These are phyloP conservation scores for Globisporangium paddicum DNA, from an alignment of 352 stramenopile genomes.

Conservation along the genomic window DNA sequence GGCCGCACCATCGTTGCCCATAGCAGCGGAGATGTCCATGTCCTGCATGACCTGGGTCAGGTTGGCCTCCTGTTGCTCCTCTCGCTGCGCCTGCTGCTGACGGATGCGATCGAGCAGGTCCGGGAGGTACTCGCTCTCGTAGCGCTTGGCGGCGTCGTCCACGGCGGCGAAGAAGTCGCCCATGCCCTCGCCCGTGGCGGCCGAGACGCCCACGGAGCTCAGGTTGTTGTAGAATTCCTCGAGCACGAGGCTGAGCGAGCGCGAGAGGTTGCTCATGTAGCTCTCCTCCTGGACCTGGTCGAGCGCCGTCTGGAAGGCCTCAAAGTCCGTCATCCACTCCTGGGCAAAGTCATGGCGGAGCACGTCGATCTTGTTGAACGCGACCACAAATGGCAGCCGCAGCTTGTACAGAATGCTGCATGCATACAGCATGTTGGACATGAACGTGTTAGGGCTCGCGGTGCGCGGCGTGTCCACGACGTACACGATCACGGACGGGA, in stretches of 20 bases:
- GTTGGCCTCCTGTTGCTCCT: conserved; percentile 42
- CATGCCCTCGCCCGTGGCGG: conserved; percentile 94
- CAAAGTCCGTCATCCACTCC: conserved; percentile 99
- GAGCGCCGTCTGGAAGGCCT: conserved; percentile 96
- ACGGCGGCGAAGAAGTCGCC: conserved; percentile 92
- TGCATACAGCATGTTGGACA: conserved; percentile 99
- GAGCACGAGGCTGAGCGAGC: conserved; percentile 87
- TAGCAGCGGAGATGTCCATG: conserved; percentile 64
- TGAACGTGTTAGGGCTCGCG: conserved; percentile 97
- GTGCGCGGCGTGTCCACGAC: conserved; percentile 98
- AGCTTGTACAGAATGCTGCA: conserved; percentile 99
- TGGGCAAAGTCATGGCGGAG: conserved; percentile 92
- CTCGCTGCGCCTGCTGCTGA: conserved; percentile 43
- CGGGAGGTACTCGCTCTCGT: conserved; percentile 86
- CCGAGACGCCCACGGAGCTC: conserved; percentile 91
- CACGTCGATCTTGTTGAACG: conserved; percentile 99
- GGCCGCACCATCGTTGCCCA: conserved; percentile 30
- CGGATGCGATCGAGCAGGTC: conserved; percentile 69
- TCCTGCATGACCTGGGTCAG: conserved; percentile 76
- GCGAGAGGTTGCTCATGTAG: conserved; percentile 92
- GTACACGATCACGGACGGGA: conserved; percentile 97
- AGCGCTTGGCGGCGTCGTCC: conserved; percentile 78
- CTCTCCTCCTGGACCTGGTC: conserved; percentile 88
- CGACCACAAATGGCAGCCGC: conserved; percentile 95
- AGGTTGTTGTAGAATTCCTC: conserved; percentile 95